Conservation (phyloP, 768 basidiomycete species). For the Nidularia pulvinata region DNA sequence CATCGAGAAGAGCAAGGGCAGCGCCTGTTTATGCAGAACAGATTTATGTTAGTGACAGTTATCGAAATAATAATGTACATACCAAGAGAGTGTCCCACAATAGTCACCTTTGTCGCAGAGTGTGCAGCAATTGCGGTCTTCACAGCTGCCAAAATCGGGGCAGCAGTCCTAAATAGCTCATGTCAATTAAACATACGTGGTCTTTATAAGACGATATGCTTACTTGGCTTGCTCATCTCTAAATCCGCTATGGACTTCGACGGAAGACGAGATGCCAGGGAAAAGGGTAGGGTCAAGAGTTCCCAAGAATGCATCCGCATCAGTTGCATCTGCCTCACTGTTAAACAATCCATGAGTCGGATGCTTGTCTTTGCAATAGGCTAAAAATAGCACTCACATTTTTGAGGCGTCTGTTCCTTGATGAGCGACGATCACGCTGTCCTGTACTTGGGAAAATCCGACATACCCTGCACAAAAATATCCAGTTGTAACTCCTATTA, state of each 20-base stretch:
- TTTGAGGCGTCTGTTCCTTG: slow-evolving; percentile 23
- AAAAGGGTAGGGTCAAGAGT: slow-evolving; percentile 34
- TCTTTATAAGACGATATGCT: slow-evolving; percentile 2
- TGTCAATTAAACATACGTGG: not conserved
- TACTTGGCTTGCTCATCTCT: slow-evolving; percentile 36
- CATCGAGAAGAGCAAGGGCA: slow-evolving; percentile 43
- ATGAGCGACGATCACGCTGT: slow-evolving; percentile 5
- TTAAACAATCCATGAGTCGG: not conserved
- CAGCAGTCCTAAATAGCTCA: slow-evolving; percentile 34
- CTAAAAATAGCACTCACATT: slow-evolving; percentile 20
- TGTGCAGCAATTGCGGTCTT: slow-evolving; percentile 28
- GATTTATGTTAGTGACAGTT: not conserved
- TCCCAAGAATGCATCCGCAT: slow-evolving; percentile 28
- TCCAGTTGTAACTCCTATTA: too few species aligned
- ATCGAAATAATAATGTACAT: not conserved
- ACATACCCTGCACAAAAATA: not conserved
- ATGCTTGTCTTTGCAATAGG: not conserved
- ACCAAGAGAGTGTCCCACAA: slow-evolving; percentile 43
- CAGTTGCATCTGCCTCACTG: slow-evolving; percentile 36
- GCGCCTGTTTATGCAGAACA: slow-evolving; percentile 10
- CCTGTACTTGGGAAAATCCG: slow-evolving; percentile 1
- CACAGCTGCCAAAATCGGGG: slow-evolving; percentile 35
- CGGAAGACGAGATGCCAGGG: slow-evolving; percentile 35
- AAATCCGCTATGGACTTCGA: slow-evolving; percentile 46
- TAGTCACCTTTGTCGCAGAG: slow-evolving; percentile 28